These are phyloP conservation scores for Camillea tinctor DNA, from an alignment of 2,329 filamentous ascomycete species.

Conservation along the genomic window DNA sequence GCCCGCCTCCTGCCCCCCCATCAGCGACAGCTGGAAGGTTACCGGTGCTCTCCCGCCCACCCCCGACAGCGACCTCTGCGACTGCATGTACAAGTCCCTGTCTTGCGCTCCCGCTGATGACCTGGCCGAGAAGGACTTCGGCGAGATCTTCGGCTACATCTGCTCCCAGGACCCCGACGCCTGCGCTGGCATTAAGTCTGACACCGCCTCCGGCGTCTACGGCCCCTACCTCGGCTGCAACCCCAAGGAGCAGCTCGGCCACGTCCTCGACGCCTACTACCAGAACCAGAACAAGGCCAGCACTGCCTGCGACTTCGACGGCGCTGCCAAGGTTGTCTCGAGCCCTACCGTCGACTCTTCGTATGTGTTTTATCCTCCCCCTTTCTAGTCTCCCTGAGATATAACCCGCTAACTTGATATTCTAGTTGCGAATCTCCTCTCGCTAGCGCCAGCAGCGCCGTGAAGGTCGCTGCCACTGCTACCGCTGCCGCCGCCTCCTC, in stretches of 20 bases:
- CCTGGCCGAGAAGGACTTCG: conserved; percentile 53
- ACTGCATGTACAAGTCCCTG: conserved; percentile 68
- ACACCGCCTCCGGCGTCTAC: conserved; percentile 55
- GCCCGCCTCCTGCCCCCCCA: conserved; percentile 60
- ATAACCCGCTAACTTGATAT: conserved; percentile 7
- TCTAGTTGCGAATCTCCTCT: conserved; percentile 45
- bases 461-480: conserved; percentile 33
- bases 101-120: conserved; percentile 57
- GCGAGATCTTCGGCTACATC: conserved; percentile 40
- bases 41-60: conserved; percentile 67
- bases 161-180: conserved; percentile 44
- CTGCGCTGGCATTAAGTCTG: conserved; percentile 57
- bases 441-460: conserved; percentile 44
- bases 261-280: conserved; percentile 61
- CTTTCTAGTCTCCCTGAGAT: neutral
- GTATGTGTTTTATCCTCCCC: conserved; percentile 20
- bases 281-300: conserved; percentile 44
- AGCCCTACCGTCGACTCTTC: conserved; percentile 19
- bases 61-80: conserved; percentile 66
- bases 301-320: conserved; percentile 58
- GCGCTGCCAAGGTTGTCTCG: conserved; percentile 46
- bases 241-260: conserved; percentile 57
- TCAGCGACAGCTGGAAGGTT: conserved; percentile 55
- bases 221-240: conserved; percentile 66
- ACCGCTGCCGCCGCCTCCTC: conserved; percentile 21